phyloP scores from a whole-genome alignment of 1,139 yeast genomes.

The Lizanozyma gosingica region DNA sequence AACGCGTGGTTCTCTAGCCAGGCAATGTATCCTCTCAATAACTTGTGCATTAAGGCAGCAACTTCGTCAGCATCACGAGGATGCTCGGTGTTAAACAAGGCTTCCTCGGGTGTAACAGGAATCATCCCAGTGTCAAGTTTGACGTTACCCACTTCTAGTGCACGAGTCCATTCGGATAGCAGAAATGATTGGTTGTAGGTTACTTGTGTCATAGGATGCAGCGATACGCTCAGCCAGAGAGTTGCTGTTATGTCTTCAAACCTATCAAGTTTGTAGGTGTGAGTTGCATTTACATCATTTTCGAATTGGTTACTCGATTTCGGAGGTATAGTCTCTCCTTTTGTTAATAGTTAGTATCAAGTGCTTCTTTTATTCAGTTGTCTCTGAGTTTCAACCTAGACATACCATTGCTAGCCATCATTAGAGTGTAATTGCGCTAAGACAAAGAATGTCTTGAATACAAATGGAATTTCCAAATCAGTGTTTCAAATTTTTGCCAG shows the following conservation, averaged over 20 bases:
- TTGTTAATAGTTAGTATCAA: too few relatives aligned
- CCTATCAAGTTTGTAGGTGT: not conserved
- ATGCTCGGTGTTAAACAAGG: constrained; percentile 25
- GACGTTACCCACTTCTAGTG: constrained; percentile 56
- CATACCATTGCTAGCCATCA: too few relatives aligned
- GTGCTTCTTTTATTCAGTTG: too few relatives aligned
- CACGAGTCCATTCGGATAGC: constrained; percentile 66
- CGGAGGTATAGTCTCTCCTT: too few relatives aligned
- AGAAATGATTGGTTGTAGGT: constrained; percentile 25
- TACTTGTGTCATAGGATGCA: not conserved
- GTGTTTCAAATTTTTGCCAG: not conserved
- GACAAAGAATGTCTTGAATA: too few relatives aligned
- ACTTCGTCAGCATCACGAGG: constrained; percentile 28
- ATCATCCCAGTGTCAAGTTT: constrained; percentile 58
- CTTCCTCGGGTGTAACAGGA: constrained; percentile 28
- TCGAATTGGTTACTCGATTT: too few relatives aligned
- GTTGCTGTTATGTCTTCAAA: not conserved
- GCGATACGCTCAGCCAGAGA: not conserved
- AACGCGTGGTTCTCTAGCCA: constrained; percentile 61
- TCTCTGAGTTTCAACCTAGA: too few relatives aligned
- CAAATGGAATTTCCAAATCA: constrained; percentile 1
- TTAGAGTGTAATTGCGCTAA: too few relatives aligned
- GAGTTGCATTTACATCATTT: not conserved
- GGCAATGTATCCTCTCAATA: constrained; percentile 37
- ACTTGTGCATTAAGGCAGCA: constrained; percentile 36